Evolutionary conservation across 768 basidiomycete species (phyloP), one percentile per base, ranked within the genome.

Genomic region (Panus rudis): DNA sequence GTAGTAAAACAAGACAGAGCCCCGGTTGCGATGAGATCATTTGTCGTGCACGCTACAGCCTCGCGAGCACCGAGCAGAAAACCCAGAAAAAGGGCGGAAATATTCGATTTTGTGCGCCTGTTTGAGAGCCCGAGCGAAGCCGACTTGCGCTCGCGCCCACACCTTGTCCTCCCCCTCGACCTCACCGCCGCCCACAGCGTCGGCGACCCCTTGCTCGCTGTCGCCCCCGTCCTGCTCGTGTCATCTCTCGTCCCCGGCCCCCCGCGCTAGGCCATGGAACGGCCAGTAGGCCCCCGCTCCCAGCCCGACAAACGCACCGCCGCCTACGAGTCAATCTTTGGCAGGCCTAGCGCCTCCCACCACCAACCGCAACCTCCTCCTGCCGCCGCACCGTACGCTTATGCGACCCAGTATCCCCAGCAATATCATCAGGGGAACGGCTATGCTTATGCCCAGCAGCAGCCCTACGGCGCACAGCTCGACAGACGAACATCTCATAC

Each of bases 251-350:
- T 21, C 48, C 13, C 31, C 48, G 45, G 32, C 27, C 32, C 26
- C 41, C 23, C 45, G 11, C 19, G 12, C 13, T 40, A 49, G 48
- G 48, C 55, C 45, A 75, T 75, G 73, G 73, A 76, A 52, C 65
- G 69, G 51, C 74, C 73, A 47, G 59, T 76, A 53, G 84, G 84
- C 39, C 82, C 83, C 65, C 62, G 72, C 41, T 63, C 65, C 20
- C 58, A 58, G 46, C 70, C 71, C 34, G 84, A 87, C 65, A 87
- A 88, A 59, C 82, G 88, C 41, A 69, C 77, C 63, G 76, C 79
- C 43, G 88, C 88, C 35, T 92, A 89, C 68, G 84, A 90, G 63
- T 78, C 81, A 57, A 90, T 92, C 66, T 92, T 92, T 63, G 87
- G 87, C 20, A 75, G 88, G 20, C 83, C 86, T 40, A 76, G 77